Base-by-base conservation (phyloP, 2,329 filamentous ascomycete species). In the Ustilaginoidea virens region DNA sequence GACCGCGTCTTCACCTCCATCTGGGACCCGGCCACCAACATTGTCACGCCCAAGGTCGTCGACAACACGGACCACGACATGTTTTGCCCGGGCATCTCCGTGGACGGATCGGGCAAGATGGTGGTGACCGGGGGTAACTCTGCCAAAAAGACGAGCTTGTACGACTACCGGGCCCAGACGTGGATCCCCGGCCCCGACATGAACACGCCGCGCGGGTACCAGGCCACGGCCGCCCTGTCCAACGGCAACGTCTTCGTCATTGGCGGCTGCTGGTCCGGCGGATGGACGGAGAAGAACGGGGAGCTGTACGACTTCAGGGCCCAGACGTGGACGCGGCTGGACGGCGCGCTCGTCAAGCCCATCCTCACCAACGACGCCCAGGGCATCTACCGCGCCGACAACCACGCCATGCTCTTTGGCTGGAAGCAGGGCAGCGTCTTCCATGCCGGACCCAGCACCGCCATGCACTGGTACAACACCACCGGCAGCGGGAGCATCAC, bases 171-270 rank as follows among this genome's bases (percentile, higher is more conserved):
- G 1, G 48, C 43, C 7, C 42, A 53, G 16, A 34, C 29, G 2
- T 70, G 61, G 55, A 44, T 40, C 4, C 37, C 43, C 4, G 57
- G 44, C 1, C 45, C 53, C 0, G 37, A 55, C 28, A 62, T 70
- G 61, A 30, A 28, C 3, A 49, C 63, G 13, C 38, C 48, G 6
- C 60, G 67, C 15, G 63, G 65, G 6, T 69, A 73, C 33, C 68
- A 74, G 28, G 47, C 65, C 0, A 58, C 60, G 1, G 49, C 58
- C 0, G 66, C 60, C 0, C 40, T 59, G 1, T 64, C 65, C 0
- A 56, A 69, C 33, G 69, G 69, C 4, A 50, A 57, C 1, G 56
- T 72, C 15, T 74, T 74, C 44, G 60, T 55, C 9, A 70, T 74
- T 21, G 69, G 70, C 12, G 69, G 70, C 4, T 68, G 63, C 0